phyloP scores from a whole-genome alignment of 2,329 filamentous ascomycete species.

The Nemania serpens region DNA sequence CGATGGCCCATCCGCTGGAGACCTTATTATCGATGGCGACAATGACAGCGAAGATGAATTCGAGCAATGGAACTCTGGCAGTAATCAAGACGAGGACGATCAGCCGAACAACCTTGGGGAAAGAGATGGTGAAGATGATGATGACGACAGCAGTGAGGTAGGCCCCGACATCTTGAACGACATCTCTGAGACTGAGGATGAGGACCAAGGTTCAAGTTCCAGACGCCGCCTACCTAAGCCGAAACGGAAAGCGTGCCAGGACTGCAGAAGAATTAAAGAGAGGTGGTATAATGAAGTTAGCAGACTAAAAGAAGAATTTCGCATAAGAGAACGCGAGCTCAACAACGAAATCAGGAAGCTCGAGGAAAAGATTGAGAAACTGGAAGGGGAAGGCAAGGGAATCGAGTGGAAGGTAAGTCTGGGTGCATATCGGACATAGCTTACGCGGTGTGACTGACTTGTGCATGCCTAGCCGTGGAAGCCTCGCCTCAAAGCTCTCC shows the following conservation, averaged over 20 bases:
- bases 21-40: background rate
- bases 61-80: background rate
- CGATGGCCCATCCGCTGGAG: no score
- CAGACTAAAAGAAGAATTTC: background rate
- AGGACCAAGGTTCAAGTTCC: background rate
- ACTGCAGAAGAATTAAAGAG: background rate
- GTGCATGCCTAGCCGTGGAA: constrained; percentile 15
- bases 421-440: background rate
- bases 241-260: background rate
- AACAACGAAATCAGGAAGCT: background rate
- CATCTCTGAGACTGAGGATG: background rate
- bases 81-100: background rate
- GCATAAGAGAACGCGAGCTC: background rate
- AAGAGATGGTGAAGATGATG: background rate
- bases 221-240: background rate
- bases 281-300: constrained; percentile 5
- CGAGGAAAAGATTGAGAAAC: background rate
- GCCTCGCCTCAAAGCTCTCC: background rate
- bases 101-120: background rate
- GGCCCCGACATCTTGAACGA: constrained; percentile 1
- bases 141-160: constrained; percentile 8
- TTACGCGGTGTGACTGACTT: background rate
- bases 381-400: background rate
- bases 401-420: constrained; percentile 8
- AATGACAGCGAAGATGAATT: background rate